Conservation (phyloP, 2,329 filamentous ascomycete species). For the Cytospora piceae region DNA sequence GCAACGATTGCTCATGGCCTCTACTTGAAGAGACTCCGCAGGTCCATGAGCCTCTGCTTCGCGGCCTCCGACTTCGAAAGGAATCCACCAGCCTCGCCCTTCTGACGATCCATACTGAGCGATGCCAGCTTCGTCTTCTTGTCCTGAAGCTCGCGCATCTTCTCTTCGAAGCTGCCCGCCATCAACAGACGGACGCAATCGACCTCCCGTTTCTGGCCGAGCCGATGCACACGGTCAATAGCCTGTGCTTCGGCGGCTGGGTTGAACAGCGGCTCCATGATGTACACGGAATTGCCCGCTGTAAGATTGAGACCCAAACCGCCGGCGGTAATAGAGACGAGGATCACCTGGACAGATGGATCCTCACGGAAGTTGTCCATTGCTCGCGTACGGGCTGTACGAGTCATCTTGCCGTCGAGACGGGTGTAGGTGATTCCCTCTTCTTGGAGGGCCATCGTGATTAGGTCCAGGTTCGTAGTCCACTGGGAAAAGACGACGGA, state of each 20-base stretch:
- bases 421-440: constrained; percentile 71
- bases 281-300: constrained; percentile 81
- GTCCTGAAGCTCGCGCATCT: constrained; percentile 85
- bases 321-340: constrained; percentile 91
- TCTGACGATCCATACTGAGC: constrained; percentile 75
- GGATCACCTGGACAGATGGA: constrained; percentile 72
- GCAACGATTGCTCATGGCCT: neutral
- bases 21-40: constrained; percentile 62
- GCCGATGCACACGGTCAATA: constrained; percentile 86
- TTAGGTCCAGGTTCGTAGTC: constrained; percentile 92
- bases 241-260: constrained; percentile 94
- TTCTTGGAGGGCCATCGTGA: constrained; percentile 76
- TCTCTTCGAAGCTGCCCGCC: constrained; percentile 88
- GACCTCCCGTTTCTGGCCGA: constrained; percentile 89
- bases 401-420: constrained; percentile 89
- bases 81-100: constrained; percentile 41
- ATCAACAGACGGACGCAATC: constrained; percentile 90
- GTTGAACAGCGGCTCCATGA: constrained; percentile 99
- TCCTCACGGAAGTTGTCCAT: constrained; percentile 80
- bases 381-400: constrained; percentile 71
- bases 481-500: constrained; percentile 96
- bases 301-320: constrained; percentile 92
- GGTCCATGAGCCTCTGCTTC: constrained; percentile 63
- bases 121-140: constrained; percentile 93
- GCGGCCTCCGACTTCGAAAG: constrained; percentile 43